Evolutionary conservation across 2,329 filamentous ascomycete genomes (phyloP), one percentile per base, ranked within the genome.

Genomic region (Pseudogymnoascus sp.): DNA sequence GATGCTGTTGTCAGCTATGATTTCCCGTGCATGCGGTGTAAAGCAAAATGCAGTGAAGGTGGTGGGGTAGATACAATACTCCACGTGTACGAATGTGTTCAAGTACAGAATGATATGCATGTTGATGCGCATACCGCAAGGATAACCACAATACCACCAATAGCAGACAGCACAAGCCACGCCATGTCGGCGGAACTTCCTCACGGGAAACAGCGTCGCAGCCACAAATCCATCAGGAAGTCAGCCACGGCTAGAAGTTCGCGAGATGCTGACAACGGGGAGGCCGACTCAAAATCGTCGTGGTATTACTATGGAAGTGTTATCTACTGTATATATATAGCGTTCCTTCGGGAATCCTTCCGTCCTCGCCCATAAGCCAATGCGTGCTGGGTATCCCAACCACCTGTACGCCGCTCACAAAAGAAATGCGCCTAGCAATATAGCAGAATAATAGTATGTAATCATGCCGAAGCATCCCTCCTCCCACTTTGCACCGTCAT

Each of bases 261-360:
- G n/a, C 43, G 25, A 6, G 1, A 54, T 54, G 25, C 43, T 54
- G 43, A 54, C 43, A 33, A 33, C 43, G 43, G 43, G 25, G n/a
- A 54, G 25, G 43, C 43, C 43, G 43, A 54, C 33, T 54, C 8
- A 16, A 50, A 54, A 54, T 54, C 43, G 43, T 54, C 43, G 18
- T 30, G 12, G 8, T 54, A 54, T 54, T 18, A 18, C 11, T 54
- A 54, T n/a, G 16, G 33, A 54, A 54, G 43, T 33, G 25, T 33
- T 54, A 54, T 54, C 25, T 54, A n/a, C n/a, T 54, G 43, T 33
- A 54, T 54, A 54, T 33, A 54, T 54, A 54, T 54, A 54, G 25
- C 6, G 43, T 30, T 16, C 25, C 43, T 54, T 33, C 25, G 43
- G 25, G 7, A 25, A 54, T 54, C 43, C 43, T 30, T 54, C 25